Evolutionary conservation across 1,139 yeast genomes (phyloP).

Genomic region (Taphrina pruni): DNA sequence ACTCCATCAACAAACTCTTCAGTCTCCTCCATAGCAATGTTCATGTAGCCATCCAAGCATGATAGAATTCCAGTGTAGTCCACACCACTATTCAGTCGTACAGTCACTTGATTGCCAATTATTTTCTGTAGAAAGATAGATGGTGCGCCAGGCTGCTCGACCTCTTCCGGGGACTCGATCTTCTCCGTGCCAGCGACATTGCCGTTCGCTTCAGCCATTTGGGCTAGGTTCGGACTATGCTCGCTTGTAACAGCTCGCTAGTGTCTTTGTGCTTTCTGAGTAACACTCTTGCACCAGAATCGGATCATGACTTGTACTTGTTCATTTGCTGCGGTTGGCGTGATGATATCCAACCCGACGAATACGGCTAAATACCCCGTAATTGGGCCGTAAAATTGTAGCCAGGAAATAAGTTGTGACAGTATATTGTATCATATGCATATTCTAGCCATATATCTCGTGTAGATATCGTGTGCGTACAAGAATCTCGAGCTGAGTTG

Average conservation of each 20-base stretch:
- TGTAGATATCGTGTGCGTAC: too few species aligned
- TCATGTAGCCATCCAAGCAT: slow-evolving; percentile 97
- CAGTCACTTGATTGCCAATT: slow-evolving; percentile 78
- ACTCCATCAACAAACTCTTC: slow-evolving; percentile 68
- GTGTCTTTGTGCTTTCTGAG: not conserved
- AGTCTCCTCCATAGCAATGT: slow-evolving; percentile 81
- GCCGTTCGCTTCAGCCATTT: not conserved
- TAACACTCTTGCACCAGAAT: too few species aligned
- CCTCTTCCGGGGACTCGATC: slow-evolving; percentile 1
- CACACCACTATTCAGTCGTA: slow-evolving; percentile 84
- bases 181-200: not conserved
- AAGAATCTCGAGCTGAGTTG: too few species aligned
- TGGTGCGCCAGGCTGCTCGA: slow-evolving; percentile 32
- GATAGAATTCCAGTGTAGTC: slow-evolving; percentile 78
- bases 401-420: too few species aligned
- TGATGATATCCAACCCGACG: not conserved
- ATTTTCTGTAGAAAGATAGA: slow-evolving; percentile 70
- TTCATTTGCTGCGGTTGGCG: not conserved
- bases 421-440: too few species aligned
- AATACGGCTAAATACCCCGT: not conserved
- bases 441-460: too few species aligned
- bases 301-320: not conserved
- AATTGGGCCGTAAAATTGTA: not conserved
- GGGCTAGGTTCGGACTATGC: not conserved
- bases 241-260: not conserved